These are phyloP conservation scores for Paramecium sonneborni DNA, from an alignment of 73 alveolate genomes.

Conservation along the genomic window DNA sequence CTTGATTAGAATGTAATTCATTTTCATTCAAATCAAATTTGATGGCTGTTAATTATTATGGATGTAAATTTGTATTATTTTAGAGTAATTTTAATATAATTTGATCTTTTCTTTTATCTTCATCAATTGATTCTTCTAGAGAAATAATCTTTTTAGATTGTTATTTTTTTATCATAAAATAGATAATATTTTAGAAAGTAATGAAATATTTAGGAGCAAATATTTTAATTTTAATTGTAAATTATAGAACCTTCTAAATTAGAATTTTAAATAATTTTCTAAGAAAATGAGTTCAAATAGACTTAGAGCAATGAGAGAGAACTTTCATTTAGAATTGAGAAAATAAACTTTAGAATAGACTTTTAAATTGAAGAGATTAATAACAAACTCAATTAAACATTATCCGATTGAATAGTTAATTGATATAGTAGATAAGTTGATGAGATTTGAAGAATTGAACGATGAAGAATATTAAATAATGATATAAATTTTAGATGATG, in stretches of 20 bases:
- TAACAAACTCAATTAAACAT: background rate
- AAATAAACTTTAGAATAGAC: background rate
- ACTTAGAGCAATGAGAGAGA: background rate
- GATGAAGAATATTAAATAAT: background rate
- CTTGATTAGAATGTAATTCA: background rate
- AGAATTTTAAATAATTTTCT: background rate
- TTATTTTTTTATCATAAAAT: background rate
- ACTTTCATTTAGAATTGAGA: background rate
- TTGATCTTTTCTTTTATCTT: background rate
- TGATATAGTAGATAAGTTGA: background rate
- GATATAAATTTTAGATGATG: background rate
- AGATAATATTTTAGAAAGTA: background rate
- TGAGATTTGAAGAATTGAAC: background rate
- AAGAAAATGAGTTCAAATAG: background rate
- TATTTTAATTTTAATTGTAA: background rate
- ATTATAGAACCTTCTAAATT: background rate
- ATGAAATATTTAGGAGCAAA: background rate
- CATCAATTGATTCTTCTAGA: background rate
- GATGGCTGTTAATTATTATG: background rate
- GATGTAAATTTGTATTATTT: background rate
- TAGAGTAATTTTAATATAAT: background rate
- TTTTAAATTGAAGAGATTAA: background rate
- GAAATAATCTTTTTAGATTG: background rate
- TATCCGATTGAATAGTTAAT: slow-evolving; percentile 10
- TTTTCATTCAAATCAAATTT: slow-evolving; percentile 3